Conservation (phyloP, 2,329 filamentous ascomycete genomes). For the Cordyceps cicadae region DNA sequence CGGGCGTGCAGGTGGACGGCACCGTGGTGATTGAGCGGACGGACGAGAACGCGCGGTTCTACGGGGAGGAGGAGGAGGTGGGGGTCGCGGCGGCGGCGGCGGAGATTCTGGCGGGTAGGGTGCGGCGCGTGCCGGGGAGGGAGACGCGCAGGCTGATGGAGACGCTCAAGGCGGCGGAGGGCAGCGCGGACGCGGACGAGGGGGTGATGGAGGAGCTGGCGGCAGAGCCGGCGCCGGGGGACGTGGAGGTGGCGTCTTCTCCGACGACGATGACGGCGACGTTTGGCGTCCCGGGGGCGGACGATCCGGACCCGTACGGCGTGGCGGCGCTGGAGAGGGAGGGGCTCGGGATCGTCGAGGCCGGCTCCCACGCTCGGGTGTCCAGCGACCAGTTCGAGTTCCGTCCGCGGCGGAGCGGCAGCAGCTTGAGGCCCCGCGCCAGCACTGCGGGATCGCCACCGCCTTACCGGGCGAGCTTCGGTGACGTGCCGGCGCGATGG, state of each 20-base stretch:
- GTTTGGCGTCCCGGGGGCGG: slow-evolving; percentile 29
- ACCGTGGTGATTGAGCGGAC: slow-evolving; percentile 77
- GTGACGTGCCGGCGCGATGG: not conserved
- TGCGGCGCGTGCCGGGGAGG: slow-evolving; percentile 23
- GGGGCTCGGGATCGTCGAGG: slow-evolving; percentile 29
- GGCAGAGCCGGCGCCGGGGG: slow-evolving; percentile 27
- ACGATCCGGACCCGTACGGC: slow-evolving; percentile 31
- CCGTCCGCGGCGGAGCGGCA: slow-evolving; percentile 23
- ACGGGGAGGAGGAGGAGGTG: slow-evolving; percentile 62
- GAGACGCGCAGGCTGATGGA: slow-evolving; percentile 25
- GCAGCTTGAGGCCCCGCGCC: slow-evolving; percentile 3
- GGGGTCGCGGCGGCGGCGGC: slow-evolving; percentile 35
- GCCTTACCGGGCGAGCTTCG: not conserved
- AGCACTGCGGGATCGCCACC: not conserved
- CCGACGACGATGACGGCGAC: too few species aligned
- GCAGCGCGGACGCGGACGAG: slow-evolving; percentile 24
- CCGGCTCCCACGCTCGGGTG: slow-evolving; percentile 26
- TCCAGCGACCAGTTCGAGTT: slow-evolving; percentile 29
- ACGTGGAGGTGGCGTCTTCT: slow-evolving; percentile 26
- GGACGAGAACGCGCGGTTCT: slow-evolving; percentile 85
- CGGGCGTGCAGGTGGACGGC: slow-evolving; percentile 77
- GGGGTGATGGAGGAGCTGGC: slow-evolving; percentile 27
- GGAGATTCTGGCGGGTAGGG: slow-evolving; percentile 39
- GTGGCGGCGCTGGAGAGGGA: slow-evolving; percentile 28
- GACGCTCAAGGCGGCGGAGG: slow-evolving; percentile 26